phyloP scores from a whole-genome alignment of 352 stramenopile genomes.

The Aphanomyces astaci region DNA sequence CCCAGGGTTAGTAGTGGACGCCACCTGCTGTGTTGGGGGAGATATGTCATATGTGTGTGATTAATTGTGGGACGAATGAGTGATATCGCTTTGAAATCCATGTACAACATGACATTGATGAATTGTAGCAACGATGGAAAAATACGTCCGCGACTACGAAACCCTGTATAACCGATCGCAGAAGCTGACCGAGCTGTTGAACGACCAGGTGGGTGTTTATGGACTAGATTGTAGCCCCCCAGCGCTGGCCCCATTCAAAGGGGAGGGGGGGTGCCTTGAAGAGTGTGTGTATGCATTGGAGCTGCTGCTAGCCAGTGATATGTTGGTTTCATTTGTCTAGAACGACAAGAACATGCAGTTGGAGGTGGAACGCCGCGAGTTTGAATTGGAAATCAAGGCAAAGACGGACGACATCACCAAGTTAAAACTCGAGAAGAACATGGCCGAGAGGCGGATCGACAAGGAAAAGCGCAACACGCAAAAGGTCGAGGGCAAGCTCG shows the following conservation, averaged over 20 bases:
- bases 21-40: not conserved
- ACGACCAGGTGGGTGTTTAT: conserved; percentile 89
- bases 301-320: no score
- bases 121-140: conserved; percentile 76
- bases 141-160: conserved; percentile 91
- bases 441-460: conserved; percentile 85
- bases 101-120: not conserved
- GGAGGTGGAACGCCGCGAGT: conserved; percentile 64
- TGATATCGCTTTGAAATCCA: no score
- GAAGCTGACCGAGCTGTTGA: conserved; percentile 89
- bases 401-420: conserved; percentile 77
- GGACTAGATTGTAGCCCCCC: no score
- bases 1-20: conserved; percentile 28
- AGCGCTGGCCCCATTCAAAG: no score
- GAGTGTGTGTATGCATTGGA: no score
- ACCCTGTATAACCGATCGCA: conserved; percentile 84
- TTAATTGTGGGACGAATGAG: no score
- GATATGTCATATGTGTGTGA: no score
- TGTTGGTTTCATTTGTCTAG: not conserved
- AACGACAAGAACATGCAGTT: conserved; percentile 80
- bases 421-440: conserved; percentile 80
- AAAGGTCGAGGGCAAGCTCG: conserved; percentile 86
- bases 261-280: no score
- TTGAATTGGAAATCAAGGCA: conserved; percentile 83
- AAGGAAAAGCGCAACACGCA: conserved; percentile 80